Conservation (phyloP, 306 rosid genomes). For the Prunus mongolica region DNA sequence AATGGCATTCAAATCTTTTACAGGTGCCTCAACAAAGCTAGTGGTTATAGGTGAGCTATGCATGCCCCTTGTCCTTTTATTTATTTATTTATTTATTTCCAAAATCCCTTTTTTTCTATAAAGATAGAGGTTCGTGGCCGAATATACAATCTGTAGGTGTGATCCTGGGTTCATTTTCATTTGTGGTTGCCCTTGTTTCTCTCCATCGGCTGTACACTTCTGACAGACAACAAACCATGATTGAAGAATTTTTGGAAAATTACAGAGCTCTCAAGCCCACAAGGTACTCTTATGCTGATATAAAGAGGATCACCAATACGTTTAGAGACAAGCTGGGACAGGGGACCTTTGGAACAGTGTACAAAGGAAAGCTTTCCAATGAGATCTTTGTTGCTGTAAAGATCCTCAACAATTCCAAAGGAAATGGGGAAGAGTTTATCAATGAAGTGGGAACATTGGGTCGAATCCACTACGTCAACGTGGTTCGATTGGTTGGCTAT, state of each 20-base stretch:
- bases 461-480: too few relatives aligned
- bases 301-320: background rate
- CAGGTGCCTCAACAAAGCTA: background rate
- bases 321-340: background rate
- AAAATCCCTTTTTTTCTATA: too few relatives aligned
- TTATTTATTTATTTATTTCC: too few relatives aligned
- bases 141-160: background rate
- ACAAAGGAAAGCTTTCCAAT: background rate
- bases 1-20: background rate
- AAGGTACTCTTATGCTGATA: background rate
- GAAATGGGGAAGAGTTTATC: too few relatives aligned
- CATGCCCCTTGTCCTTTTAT: background rate
- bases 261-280: background rate
- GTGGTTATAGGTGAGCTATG: background rate
- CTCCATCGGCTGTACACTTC: background rate
- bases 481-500: too few relatives aligned
- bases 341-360: background rate
- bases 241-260: conserved; percentile 2
- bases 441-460: too few relatives aligned
- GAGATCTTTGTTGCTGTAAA: background rate
- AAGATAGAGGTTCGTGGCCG: too few relatives aligned
- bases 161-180: background rate
- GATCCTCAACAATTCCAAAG: too few relatives aligned
- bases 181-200: background rate
- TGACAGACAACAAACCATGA: background rate